Evolutionary conservation across 768 basidiomycete species (phyloP).

Genomic region (Trichaptum fuscoviolaceum): DNA sequence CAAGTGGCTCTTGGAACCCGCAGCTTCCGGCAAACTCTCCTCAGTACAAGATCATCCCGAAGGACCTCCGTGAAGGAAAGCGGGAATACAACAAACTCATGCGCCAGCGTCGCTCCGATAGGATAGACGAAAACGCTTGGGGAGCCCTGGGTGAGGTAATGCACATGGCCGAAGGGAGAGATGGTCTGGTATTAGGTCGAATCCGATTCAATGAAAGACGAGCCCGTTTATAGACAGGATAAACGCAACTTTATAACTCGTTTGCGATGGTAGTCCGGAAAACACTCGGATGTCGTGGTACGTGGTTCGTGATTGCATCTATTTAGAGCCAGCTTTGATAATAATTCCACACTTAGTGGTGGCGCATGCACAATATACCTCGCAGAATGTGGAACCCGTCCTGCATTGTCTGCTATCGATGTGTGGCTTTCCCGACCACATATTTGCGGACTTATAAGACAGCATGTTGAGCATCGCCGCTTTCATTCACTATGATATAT

Average conservation of each 20-base stretch:
- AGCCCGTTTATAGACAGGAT: not conserved
- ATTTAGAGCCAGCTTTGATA: not conserved
- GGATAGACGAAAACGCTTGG: not conserved
- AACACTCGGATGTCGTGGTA: not conserved
- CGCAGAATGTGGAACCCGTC: not conserved
- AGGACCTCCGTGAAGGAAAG: not conserved
- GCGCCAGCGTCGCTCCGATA: not conserved
- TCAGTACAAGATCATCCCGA: slow-evolving; percentile 1
- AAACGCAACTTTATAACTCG: not conserved
- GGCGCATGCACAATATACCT: not conserved
- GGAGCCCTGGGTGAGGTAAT: not conserved
- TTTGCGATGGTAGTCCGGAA: not conserved
- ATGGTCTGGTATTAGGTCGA: not conserved
- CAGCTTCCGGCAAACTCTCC: not conserved
- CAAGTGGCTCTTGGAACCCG: not conserved
- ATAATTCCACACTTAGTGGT: not conserved
- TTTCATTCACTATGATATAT: no score
- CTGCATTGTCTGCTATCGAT: not conserved
- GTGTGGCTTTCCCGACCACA: not conserved
- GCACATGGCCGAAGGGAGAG: slow-evolving; percentile 4
- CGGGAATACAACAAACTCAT: not conserved
- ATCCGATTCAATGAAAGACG: not conserved
- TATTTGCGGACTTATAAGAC: not conserved
- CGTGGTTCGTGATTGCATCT: not conserved
- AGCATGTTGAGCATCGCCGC: not conserved